Evolutionary conservation across 2,329 filamentous ascomycete genomes (phyloP).

Genomic region (Claviceps fusiformis): DNA sequence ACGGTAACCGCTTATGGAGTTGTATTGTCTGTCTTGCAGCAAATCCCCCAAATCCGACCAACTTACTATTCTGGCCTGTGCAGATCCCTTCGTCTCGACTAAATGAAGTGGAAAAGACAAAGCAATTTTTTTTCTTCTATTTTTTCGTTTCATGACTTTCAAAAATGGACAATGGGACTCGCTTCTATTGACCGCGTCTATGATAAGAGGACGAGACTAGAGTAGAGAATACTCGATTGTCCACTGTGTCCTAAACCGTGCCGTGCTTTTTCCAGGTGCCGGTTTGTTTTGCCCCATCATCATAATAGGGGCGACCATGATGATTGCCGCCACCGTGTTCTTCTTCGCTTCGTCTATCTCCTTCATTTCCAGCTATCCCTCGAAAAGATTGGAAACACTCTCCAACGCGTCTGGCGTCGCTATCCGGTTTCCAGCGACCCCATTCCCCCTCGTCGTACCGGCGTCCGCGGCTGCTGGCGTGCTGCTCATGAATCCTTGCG

Average conservation of each 20-base stretch:
- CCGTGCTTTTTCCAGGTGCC: not conserved
- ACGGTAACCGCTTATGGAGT: not conserved
- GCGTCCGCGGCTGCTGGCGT: slow-evolving; percentile 23
- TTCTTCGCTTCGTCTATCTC: not conserved
- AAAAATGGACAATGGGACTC: not conserved
- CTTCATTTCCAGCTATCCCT: slow-evolving; percentile 13
- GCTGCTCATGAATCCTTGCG: slow-evolving; percentile 51
- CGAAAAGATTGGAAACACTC: slow-evolving; percentile 40
- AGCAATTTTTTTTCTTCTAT: too few relatives aligned
- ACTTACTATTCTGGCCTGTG: not conserved
- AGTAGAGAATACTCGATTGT: not conserved
- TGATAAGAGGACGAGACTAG: not conserved
- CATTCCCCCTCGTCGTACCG: slow-evolving; percentile 16
- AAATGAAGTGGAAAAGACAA: not conserved
- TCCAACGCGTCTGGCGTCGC: slow-evolving; percentile 38
- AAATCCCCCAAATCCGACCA: too few relatives aligned
- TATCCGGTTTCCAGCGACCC: slow-evolving; percentile 15
- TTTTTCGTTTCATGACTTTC: not conserved
- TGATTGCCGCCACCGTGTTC: not conserved
- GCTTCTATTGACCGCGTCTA: not conserved
- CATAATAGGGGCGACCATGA: not conserved
- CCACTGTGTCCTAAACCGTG: not conserved
- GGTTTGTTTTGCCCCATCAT: not conserved
- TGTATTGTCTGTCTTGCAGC: too few relatives aligned
- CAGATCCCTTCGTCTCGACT: not conserved